These are phyloP conservation scores for Leishmania arabica DNA, from an alignment of 208 protist species.

Conservation along the genomic window DNA sequence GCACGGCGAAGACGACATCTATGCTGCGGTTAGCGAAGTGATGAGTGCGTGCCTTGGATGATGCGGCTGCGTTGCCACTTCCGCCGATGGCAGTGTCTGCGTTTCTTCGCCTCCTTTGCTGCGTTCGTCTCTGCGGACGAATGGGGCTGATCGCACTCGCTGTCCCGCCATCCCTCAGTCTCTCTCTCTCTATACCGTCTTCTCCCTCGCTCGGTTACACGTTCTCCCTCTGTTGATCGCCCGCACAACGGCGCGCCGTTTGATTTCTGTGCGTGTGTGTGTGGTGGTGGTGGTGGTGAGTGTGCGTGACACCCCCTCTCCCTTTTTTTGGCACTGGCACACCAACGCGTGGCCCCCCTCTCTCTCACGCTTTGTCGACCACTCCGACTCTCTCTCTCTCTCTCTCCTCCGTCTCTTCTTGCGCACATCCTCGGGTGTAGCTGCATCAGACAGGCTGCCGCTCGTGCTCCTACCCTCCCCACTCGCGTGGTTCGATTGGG, in stretches of 20 bases:
- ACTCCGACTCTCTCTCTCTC: not conserved
- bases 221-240: not conserved
- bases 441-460: not conserved
- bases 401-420: not conserved
- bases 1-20: too few species aligned
- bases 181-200: too few species aligned
- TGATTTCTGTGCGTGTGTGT: not conserved
- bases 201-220: not conserved
- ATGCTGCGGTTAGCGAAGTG: too few species aligned
- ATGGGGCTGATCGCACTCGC: not conserved
- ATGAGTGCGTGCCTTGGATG: not conserved
- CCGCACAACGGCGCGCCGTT: not conserved
- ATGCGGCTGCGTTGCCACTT: not conserved
- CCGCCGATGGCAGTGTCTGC: not conserved
- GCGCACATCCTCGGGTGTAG: not conserved
- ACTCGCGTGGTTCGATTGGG: not conserved
- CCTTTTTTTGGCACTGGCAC: not conserved
- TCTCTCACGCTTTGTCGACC: not conserved
- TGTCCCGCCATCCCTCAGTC: not conserved
- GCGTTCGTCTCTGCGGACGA: not conserved
- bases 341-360: not conserved
- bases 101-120: not conserved
- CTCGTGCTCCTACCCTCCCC: not conserved
- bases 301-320: not conserved
- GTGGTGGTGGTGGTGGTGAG: too few species aligned